Percentiles rank a stretch among this genome's conserved stretches.
Evolutionary conservation across 2,329 filamentous ascomycete species (phyloP).

Genomic region (Magnaporthiopsis rhizophila): DNA sequence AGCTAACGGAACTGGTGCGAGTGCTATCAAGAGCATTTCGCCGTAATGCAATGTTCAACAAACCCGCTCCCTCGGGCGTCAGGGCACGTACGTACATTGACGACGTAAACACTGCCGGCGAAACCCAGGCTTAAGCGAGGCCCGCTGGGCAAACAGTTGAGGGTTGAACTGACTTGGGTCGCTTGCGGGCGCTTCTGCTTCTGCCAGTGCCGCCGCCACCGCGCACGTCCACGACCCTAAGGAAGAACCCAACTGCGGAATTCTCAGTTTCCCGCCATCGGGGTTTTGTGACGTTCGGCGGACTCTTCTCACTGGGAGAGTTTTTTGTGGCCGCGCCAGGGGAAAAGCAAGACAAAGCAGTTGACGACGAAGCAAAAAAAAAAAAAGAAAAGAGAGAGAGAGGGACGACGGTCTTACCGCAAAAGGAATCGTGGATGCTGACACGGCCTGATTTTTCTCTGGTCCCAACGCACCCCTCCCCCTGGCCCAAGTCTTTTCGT

Average conservation of each 20-base stretch:
- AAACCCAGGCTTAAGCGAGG: neutral
- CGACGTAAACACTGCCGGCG: neutral
- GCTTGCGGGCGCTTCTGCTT: neutral
- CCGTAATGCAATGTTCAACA: neutral
- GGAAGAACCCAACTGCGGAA: neutral
- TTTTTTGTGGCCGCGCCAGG: neutral
- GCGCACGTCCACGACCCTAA: neutral
- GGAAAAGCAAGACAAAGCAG: neutral
- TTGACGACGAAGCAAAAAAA: neutral
- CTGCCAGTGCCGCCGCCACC: neutral
- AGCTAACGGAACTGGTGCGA: neutral
- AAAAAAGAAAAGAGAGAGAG: neutral
- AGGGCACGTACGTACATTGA: neutral
- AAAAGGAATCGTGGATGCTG: slow-evolving; percentile 3
- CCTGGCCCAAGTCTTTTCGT: neutral
- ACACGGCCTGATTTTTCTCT: neutral
- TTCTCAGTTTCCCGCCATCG: neutral
- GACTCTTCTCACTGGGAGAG: neutral
- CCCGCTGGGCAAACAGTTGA: neutral
- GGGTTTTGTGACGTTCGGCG: neutral
- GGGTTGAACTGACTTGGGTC: neutral
- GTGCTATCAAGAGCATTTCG: neutral
- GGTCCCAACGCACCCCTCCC: neutral
- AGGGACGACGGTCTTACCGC: neutral
- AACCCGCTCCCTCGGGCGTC: neutral